Conservation (phyloP, 169 alveolate species). For the Cryptosporidium tyzzeri region DNA sequence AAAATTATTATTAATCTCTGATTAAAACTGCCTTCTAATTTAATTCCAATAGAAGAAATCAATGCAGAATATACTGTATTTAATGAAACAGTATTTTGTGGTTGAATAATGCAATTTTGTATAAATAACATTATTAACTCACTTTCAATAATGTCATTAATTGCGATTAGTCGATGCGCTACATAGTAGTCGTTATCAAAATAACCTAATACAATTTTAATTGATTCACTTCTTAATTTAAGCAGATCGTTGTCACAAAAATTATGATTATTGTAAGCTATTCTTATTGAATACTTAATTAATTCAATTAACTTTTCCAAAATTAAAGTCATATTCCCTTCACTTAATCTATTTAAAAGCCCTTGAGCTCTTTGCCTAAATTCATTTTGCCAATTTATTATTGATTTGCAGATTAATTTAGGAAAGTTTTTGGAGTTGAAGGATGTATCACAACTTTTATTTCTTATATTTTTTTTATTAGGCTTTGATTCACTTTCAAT, state of each 20-base stretch:
- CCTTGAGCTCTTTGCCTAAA: slow-evolving; percentile 40
- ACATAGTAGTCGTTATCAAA: neutral
- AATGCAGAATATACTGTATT: slow-evolving; percentile 58
- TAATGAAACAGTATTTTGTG: slow-evolving; percentile 30
- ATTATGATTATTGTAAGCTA: neutral
- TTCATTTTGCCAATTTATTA: slow-evolving; percentile 17
- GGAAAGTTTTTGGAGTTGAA: neutral
- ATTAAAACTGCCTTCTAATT: slow-evolving; percentile 10
- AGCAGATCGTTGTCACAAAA: neutral
- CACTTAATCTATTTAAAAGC: slow-evolving; percentile 59
- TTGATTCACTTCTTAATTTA: slow-evolving; percentile 11
- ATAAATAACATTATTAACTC: slow-evolving; percentile 21
- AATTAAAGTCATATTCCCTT: slow-evolving; percentile 67
- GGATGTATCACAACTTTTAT: neutral
- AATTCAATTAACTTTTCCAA: slow-evolving; percentile 16
- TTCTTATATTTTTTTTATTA: neutral
- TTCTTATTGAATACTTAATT: neutral
- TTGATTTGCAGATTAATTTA: neutral
- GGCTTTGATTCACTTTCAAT: neutral
- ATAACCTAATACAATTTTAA: neutral
- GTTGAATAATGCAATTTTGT: slow-evolving; percentile 34
- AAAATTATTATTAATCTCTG: neutral
- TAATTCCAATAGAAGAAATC: slow-evolving; percentile 44
- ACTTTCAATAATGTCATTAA: slow-evolving; percentile 28
- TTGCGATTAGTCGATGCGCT: slow-evolving; percentile 17